phyloP scores from a whole-genome alignment of 2,329 filamentous ascomycete species.

The Talaromyces sp. region DNA sequence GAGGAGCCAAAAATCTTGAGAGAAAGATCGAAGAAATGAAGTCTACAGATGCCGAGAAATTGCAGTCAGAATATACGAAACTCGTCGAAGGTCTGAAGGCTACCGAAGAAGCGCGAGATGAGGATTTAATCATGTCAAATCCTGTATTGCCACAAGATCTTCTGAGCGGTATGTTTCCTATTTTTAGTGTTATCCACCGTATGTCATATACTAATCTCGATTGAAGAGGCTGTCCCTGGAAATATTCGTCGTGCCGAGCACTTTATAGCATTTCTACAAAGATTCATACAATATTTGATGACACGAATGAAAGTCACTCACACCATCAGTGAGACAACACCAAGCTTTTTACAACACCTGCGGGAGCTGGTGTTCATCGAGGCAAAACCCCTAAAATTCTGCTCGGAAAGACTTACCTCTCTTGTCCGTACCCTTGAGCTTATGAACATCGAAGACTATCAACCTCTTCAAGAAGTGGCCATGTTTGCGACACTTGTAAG shows the following conservation, averaged over 20 bases:
- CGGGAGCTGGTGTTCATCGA: conserved; percentile 98
- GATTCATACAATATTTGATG: conserved; percentile 97
- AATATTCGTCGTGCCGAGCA: conserved; percentile 96
- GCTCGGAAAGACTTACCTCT: conserved; percentile 89
- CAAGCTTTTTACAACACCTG: conserved; percentile 86
- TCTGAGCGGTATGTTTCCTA: conserved; percentile 55
- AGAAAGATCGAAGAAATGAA: conserved; percentile 92
- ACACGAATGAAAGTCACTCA: conserved; percentile 98
- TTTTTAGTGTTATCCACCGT: neutral
- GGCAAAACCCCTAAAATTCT: conserved; percentile 88
- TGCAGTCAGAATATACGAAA: conserved; percentile 94
- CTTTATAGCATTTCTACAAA: conserved; percentile 88
- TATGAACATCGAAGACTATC: conserved; percentile 96
- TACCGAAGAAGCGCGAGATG: conserved; percentile 82
- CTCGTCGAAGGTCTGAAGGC: conserved; percentile 87
- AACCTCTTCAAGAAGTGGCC: conserved; percentile 93
- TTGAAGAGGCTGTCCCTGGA: conserved; percentile 78
- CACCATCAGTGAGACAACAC: conserved; percentile 94
- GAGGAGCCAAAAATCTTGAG: conserved; percentile 87
- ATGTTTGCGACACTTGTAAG: conserved; percentile 95
- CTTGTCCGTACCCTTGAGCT: conserved; percentile 92
- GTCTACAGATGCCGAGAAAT: conserved; percentile 86
- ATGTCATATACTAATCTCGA: neutral
- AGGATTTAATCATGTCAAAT: conserved; percentile 97
- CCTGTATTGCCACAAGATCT: conserved; percentile 90